These are phyloP conservation scores for Tolypocladium amazonense DNA, from an alignment of 2,329 filamentous ascomycete species.

Conservation along the genomic window DNA sequence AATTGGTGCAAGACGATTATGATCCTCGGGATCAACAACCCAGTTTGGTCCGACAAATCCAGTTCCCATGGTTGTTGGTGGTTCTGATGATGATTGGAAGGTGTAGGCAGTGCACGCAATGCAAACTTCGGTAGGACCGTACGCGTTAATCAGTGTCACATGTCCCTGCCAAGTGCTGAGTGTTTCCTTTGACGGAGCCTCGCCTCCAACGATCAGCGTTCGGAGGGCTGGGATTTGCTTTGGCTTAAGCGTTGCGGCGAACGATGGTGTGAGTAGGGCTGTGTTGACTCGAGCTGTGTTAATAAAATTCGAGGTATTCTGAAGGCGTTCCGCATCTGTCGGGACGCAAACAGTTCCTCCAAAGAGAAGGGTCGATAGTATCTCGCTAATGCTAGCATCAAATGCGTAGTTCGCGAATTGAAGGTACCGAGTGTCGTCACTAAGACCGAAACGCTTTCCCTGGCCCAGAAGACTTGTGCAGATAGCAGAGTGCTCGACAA, in stretches of 20 bases:
- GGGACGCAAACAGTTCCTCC: constrained; percentile 13
- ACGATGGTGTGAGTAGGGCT: neutral
- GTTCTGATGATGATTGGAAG: neutral
- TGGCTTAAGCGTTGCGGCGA: neutral
- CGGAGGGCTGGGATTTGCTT: neutral
- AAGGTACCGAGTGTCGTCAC: constrained; percentile 12
- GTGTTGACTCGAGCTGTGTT: neutral
- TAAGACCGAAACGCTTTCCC: constrained; percentile 14
- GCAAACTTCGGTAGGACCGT: constrained; percentile 2
- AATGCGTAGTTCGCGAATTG: constrained; percentile 41
- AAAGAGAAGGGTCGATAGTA: constrained; percentile 8
- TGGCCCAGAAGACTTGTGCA: constrained; percentile 30
- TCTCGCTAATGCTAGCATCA: constrained; percentile 29
- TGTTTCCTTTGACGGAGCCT: neutral
- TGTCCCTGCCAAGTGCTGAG: neutral
- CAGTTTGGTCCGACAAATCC: constrained; percentile 5
- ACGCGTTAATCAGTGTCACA: neutral
- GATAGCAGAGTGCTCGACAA: constrained; percentile 31
- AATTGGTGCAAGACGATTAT: constrained; percentile 7
- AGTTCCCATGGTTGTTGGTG: neutral
- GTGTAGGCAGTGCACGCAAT: neutral
- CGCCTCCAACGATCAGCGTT: neutral
- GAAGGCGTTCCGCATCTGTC: constrained; percentile 7
- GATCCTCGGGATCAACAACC: constrained; percentile 10
- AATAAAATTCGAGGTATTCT: neutral